Conservation (phyloP, 257 asterid species). For the Solanum pimpinellifolium region DNA sequence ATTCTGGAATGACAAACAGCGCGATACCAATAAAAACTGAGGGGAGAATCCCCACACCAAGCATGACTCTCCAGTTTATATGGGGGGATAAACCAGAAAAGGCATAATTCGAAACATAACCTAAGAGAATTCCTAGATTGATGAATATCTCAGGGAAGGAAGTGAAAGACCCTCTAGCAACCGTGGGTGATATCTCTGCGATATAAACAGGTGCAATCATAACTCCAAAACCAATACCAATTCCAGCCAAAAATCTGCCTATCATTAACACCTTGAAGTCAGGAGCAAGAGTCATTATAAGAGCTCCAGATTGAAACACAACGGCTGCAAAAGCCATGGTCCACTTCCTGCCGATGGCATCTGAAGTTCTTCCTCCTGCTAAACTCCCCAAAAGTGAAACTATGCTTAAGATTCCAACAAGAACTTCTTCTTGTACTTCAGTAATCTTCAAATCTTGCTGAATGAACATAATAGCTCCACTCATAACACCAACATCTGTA, state of each 20-base stretch:
- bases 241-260: constrained; percentile 48
- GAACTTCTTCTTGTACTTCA: constrained; percentile 49
- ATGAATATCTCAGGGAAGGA: constrained; percentile 57
- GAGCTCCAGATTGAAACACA: constrained; percentile 49
- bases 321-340: constrained; percentile 54
- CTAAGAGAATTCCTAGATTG: constrained; percentile 53
- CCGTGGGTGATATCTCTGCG: constrained; percentile 52
- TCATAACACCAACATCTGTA: constrained; percentile 72
- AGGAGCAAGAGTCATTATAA: constrained; percentile 43
- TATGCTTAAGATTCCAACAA: constrained; percentile 51
- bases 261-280: constrained; percentile 30
- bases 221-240: constrained; percentile 54
- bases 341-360: constrained; percentile 63
- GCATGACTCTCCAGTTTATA: constrained; percentile 61
- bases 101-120: constrained; percentile 50
- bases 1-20: constrained; percentile 42
- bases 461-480: constrained; percentile 61
- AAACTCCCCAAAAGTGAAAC: constrained; percentile 49
- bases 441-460: constrained; percentile 43
- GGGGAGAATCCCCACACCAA: constrained; percentile 52
- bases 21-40: constrained; percentile 37
- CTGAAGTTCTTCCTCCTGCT: constrained; percentile 55
- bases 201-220: constrained; percentile 65
- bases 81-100: constrained; percentile 50
- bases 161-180: constrained; percentile 43